Evolutionary conservation across 495 filamentous ascomycete genomes (phyloP).

Genomic region (Penicillium macrosclerotiorum): DNA sequence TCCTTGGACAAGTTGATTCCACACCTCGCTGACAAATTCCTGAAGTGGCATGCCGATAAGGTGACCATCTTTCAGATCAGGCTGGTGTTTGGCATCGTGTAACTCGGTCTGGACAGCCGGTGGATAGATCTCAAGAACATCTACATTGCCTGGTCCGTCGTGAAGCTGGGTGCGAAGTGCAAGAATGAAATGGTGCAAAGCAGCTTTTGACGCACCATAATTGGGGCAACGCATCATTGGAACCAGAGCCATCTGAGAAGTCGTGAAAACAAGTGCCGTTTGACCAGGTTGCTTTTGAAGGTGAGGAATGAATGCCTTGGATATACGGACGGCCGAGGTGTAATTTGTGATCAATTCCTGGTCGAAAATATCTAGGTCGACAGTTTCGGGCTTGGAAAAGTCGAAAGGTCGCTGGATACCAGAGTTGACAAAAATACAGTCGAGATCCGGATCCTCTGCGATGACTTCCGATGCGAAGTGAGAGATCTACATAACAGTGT

Average conservation of each 20-base stretch:
- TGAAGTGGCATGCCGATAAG: constrained; percentile 59
- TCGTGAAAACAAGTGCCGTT: constrained; percentile 38
- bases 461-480: constrained; percentile 41
- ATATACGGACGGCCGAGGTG: constrained; percentile 57
- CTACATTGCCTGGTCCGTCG: constrained; percentile 40
- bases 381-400: constrained; percentile 58
- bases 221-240: constrained; percentile 43
- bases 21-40: constrained; percentile 58
- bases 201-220: constrained; percentile 51
- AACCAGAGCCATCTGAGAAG: constrained; percentile 43
- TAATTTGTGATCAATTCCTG: constrained; percentile 68
- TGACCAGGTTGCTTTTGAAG: constrained; percentile 47
- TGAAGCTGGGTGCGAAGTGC: constrained; percentile 61
- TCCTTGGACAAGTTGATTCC: constrained; percentile 45
- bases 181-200: constrained; percentile 51
- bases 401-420: constrained; percentile 53
- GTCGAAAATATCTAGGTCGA: constrained; percentile 55
- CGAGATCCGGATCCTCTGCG: constrained; percentile 51
- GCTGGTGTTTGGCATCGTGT: constrained; percentile 45
- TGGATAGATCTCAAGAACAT: constrained; percentile 64
- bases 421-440: constrained; percentile 42
- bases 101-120: constrained; percentile 65
- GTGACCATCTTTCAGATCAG: constrained; percentile 37
- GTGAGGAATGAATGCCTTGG: constrained; percentile 62
- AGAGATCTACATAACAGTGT: constrained; percentile 27